These are phyloP conservation scores for Schizonepeta tenuifolia DNA, from an alignment of 257 asterid species.

Conservation along the genomic window DNA sequence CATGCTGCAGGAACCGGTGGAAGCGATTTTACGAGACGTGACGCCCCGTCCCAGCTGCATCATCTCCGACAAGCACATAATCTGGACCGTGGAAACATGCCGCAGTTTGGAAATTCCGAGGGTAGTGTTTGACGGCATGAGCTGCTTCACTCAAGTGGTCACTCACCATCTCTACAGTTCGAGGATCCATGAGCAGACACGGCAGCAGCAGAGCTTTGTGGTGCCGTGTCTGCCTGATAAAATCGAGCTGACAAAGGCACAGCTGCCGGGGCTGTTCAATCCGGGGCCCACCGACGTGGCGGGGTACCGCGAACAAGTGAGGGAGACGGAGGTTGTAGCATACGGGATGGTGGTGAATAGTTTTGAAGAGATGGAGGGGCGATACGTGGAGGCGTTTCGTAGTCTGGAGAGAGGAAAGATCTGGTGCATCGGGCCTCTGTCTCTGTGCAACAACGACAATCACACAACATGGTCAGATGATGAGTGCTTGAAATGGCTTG, in stretches of 20 bases:
- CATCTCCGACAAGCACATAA: constrained; percentile 42
- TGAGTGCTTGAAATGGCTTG: constrained; percentile 49
- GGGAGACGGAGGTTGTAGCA: constrained; percentile 41
- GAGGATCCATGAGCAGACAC: constrained; percentile 29
- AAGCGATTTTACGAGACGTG: not conserved
- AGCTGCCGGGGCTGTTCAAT: constrained; percentile 35
- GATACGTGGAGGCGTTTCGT: constrained; percentile 43
- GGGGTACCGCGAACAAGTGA: constrained; percentile 14
- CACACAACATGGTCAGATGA: not conserved
- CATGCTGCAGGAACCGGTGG: not conserved
- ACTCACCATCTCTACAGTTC: constrained; percentile 32
- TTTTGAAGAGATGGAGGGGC: constrained; percentile 52
- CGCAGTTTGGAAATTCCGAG: constrained; percentile 40
- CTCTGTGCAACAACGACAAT: constrained; percentile 37
- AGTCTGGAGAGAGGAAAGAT: constrained; percentile 45
- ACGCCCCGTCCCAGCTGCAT: constrained; percentile 47
- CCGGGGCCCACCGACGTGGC: constrained; percentile 23
- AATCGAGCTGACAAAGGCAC: constrained; percentile 44
- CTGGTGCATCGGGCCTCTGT: constrained; percentile 78
- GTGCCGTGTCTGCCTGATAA: constrained; percentile 44
- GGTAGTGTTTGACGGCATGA: constrained; percentile 55
- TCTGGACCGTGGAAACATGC: constrained; percentile 44
- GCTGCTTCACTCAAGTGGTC: constrained; percentile 47
- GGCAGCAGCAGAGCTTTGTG: constrained; percentile 31
- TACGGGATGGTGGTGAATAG: constrained; percentile 48